Conservation (phyloP, 805 yeast genomes). For the Brettanomyces anomalus region DNA sequence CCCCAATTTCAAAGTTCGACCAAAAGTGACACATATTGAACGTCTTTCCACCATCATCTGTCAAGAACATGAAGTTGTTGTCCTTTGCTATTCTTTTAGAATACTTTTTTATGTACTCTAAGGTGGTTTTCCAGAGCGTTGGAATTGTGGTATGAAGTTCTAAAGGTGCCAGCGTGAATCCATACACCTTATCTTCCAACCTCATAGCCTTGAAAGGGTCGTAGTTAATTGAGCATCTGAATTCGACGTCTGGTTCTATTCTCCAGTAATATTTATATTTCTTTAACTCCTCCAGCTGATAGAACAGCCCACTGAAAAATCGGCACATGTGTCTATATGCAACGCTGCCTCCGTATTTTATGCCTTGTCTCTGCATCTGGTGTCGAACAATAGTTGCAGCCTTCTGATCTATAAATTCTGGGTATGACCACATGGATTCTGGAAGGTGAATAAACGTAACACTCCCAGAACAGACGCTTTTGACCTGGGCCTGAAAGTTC, state of each 20-base stretch:
- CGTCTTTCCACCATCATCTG: conserved; percentile 32
- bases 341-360: conserved; percentile 51
- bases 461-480: conserved; percentile 36
- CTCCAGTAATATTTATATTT: conserved; percentile 73
- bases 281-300: conserved; percentile 49
- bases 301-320: conserved; percentile 63
- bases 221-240: conserved; percentile 61
- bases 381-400: conserved; percentile 30
- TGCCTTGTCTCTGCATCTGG: conserved; percentile 29
- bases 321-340: conserved; percentile 84
- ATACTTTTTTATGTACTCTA: conserved; percentile 47
- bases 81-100: conserved; percentile 42
- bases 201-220: conserved; percentile 73
- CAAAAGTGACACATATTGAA: conserved; percentile 57
- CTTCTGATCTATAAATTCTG: conserved; percentile 32
- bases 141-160: conserved; percentile 61
- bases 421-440: conserved; percentile 39
- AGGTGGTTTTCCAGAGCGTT: conserved; percentile 63
- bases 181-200: conserved; percentile 61
- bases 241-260: conserved; percentile 65
- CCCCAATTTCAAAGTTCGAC: conserved; percentile 60
- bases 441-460: conserved; percentile 48
- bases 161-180: conserved; percentile 62
- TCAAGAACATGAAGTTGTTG: conserved; percentile 39
- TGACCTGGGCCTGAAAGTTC: conserved; percentile 53